Evolutionary conservation across 2,329 filamentous ascomycete genomes (phyloP).

Genomic region (Sporothrix luriei): DNA sequence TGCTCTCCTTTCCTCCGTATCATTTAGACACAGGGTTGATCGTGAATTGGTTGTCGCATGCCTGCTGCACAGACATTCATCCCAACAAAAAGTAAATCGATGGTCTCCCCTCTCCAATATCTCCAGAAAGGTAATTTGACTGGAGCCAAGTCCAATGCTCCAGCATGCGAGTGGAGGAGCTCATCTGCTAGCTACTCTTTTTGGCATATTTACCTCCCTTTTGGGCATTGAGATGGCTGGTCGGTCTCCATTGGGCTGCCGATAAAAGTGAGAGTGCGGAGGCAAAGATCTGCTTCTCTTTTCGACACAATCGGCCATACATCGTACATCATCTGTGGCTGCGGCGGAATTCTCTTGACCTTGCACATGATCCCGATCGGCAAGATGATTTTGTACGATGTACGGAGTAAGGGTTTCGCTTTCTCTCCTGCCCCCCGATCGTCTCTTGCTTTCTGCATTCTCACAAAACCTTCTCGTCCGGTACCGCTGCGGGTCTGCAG

Average conservation of each 20-base stretch:
- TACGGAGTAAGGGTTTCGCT: background rate
- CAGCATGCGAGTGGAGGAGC: slow-evolving; percentile 6
- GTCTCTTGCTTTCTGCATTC: background rate
- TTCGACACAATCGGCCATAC: background rate
- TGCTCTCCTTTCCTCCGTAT: background rate
- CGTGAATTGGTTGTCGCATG: background rate
- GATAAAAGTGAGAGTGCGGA: background rate
- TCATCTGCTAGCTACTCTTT: slow-evolving; percentile 23
- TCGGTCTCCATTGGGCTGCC: background rate
- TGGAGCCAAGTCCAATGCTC: background rate
- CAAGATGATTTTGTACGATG: background rate
- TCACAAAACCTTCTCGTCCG: background rate
- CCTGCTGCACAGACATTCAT: slow-evolving; percentile 16
- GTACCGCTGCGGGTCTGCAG: slow-evolving; percentile 15
- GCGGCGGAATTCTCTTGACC: background rate
- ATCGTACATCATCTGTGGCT: background rate
- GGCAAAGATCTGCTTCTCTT: background rate
- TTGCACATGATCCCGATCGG: background rate
- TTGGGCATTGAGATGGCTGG: background rate
- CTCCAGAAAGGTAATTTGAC: background rate
- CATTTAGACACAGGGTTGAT: too few relatives aligned
- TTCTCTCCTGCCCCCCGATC: background rate
- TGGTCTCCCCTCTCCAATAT: background rate
- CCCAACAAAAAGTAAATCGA: background rate
- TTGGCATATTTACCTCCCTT: background rate